Evolutionary conservation across 2,329 filamentous ascomycete species (phyloP), one percentile per base, ranked within the genome.

Genomic region (Cercospora nicotianae): DNA sequence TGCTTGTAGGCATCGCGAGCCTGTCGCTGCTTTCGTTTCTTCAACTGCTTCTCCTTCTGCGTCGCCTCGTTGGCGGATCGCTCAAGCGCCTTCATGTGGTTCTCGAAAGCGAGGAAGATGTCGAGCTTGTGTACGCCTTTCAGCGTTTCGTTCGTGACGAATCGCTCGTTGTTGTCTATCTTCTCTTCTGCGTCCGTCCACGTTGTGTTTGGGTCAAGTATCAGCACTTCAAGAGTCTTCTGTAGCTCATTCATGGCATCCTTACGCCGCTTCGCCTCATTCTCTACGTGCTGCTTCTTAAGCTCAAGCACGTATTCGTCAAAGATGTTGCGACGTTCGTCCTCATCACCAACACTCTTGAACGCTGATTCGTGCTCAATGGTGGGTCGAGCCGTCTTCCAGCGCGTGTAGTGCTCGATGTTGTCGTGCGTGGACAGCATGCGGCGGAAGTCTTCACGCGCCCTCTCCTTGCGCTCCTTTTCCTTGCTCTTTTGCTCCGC

Each of bases 401-500:
- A 99, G 69, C 93, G 91, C 51, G 94, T 97, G 80, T 96, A 97
- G 79, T 97, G 89, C 80, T 94, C 95, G 80, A 99, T 98, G 80
- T 99, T 95, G 69, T 94, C 93, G 79, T 99, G 94, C 72, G 93
- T 94, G 81, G 91, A 93, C 73, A 99, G 87, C 95, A 99, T 99
- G 65, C 90, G 94, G 73, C 91, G 91, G 80, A 99, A 99, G 84
- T 98, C 95, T 80, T 91, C 87, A 76, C 93, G 92, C 77, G 98
- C 86, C 83, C 97, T 98, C 75, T 92, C 86, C 79, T 96, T 86
- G 78, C 95, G 90, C 81, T 98, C 94, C 81, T 96, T 94, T 77
- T 94, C 94, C 74, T 91, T 91, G 80, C 96, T 93, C 83, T 96
- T 95, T 82, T 99, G 95, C 82, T 97, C 92, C 73, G 91, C 85